These are phyloP conservation scores for Dichomitus squalens DNA, from an alignment of 1,284 basidiomycete genomes.

Conservation along the genomic window DNA sequence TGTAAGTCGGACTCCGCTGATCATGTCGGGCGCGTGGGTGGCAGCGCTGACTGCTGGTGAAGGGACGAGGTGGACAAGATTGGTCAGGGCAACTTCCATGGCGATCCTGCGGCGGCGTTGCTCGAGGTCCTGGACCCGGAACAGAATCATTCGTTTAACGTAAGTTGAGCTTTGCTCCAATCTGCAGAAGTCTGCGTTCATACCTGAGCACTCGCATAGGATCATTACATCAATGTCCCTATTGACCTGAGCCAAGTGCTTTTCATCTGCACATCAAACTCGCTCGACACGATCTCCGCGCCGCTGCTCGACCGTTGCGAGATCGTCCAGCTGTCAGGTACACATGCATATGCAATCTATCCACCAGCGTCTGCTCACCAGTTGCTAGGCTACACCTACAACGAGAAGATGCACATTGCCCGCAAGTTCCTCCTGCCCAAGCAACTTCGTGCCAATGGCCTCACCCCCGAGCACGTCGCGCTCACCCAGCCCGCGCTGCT, in stretches of 20 bases:
- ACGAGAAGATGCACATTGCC: constrained; percentile 91
- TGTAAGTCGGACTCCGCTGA: constrained; percentile 52
- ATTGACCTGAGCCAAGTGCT: constrained; percentile 86
- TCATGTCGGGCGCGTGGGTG: constrained; percentile 9
- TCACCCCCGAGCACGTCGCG: constrained; percentile 43
- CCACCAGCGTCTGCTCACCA: background rate
- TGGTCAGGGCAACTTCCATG: constrained; percentile 83
- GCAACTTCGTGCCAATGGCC: constrained; percentile 74
- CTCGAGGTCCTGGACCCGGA: constrained; percentile 92
- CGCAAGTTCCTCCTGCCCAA: constrained; percentile 85
- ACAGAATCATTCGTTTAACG: constrained; percentile 85
- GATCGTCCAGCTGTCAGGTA: constrained; percentile 67
- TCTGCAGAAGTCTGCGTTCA: background rate
- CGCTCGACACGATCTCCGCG: constrained; percentile 85
- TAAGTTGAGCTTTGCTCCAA: constrained; percentile 37
- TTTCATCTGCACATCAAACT: constrained; percentile 90
- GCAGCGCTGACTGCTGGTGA: constrained; percentile 5
- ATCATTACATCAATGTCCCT: constrained; percentile 91
- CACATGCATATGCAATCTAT: constrained; percentile 23
- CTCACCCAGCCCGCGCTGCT: constrained; percentile 68
- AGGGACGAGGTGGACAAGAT: constrained; percentile 90
- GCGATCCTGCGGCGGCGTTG: constrained; percentile 86
- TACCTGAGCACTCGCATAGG: constrained; percentile 43
- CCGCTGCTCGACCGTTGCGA: constrained; percentile 82
- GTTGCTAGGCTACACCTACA: constrained; percentile 78